phyloP scores from a whole-genome alignment of 129 eudicot genomes.

The Centella asiatica region DNA sequence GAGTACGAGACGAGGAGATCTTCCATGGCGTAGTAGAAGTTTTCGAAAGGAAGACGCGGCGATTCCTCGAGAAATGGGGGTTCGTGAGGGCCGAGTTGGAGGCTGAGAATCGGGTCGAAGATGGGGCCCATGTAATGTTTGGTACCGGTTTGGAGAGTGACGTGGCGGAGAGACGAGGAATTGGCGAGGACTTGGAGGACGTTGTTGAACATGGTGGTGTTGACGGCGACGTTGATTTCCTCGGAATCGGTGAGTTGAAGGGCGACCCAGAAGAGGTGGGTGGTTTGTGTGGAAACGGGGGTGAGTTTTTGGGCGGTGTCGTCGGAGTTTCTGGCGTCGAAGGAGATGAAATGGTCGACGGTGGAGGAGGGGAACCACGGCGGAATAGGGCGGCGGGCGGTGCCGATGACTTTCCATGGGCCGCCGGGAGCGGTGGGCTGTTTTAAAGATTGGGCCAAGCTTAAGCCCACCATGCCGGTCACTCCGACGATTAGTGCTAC shows the following conservation, averaged over 20 bases:
- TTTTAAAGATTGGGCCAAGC: slow-evolving; percentile 16
- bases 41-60: slow-evolving; percentile 11
- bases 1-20: slow-evolving; percentile 6
- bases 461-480: slow-evolving; percentile 21
- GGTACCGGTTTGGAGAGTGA: slow-evolving; percentile 20
- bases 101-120: neutral
- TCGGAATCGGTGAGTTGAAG: slow-evolving; percentile 3
- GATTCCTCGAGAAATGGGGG: slow-evolving; percentile 16
- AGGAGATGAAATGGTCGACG: neutral
- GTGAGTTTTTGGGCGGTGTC: neutral
- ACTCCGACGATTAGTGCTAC: slow-evolving; percentile 19
- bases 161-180: slow-evolving; percentile 11
- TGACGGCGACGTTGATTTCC: slow-evolving; percentile 1
- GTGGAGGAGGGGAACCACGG: neutral
- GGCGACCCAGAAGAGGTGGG: slow-evolving; percentile 27
- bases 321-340: neutral
- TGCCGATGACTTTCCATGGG: slow-evolving; percentile 4
- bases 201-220: slow-evolving; percentile 19
- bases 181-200: slow-evolving; percentile 3
- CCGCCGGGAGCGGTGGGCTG: slow-evolving; percentile 12
- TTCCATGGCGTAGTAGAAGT: slow-evolving; percentile 19
- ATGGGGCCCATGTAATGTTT: slow-evolving; percentile 14
- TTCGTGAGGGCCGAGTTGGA: slow-evolving; percentile 14
- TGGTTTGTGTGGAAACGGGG: slow-evolving; percentile 4
- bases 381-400: neutral